A percentile compares a stretch with the other conserved stretches of the same genome.
Conservation (phyloP, 1,284 basidiomycete genomes). For the Trichosporon sp. region DNA sequence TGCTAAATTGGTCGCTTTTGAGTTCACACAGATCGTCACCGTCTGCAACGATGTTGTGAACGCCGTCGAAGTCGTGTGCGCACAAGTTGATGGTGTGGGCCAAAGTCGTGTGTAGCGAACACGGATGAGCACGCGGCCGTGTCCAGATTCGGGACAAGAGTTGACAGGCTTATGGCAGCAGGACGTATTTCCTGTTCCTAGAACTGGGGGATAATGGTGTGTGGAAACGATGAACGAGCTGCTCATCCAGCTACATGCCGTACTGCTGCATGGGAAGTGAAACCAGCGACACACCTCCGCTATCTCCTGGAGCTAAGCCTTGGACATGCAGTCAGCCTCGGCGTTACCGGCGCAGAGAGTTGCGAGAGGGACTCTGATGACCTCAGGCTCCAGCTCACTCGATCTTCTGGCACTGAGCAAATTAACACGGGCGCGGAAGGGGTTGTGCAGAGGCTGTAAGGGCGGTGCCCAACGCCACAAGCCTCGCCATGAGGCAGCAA, state of each 20-base stretch:
- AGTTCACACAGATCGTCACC: neutral
- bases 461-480: neutral
- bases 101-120: neutral
- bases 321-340: neutral
- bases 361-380: neutral
- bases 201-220: neutral
- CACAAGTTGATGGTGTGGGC: neutral
- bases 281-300: conserved; percentile 7
- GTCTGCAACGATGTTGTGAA: too few species aligned
- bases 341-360: neutral
- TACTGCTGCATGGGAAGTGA: neutral
- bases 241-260: neutral
- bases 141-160: neutral
- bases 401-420: neutral
- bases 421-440: neutral
- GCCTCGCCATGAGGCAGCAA: neutral
- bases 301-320: neutral
- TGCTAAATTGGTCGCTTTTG: neutral
- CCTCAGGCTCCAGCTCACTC: neutral
- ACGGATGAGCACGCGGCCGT: neutral
- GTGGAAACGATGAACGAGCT: neutral
- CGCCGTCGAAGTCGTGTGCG: neutral
- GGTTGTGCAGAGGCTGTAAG: conserved; percentile 5
- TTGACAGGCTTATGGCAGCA: neutral
- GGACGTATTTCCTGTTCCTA: neutral